Conservation (phyloP, 2,329 filamentous ascomycete genomes). For the Pseudogymnoascus sp. region DNA sequence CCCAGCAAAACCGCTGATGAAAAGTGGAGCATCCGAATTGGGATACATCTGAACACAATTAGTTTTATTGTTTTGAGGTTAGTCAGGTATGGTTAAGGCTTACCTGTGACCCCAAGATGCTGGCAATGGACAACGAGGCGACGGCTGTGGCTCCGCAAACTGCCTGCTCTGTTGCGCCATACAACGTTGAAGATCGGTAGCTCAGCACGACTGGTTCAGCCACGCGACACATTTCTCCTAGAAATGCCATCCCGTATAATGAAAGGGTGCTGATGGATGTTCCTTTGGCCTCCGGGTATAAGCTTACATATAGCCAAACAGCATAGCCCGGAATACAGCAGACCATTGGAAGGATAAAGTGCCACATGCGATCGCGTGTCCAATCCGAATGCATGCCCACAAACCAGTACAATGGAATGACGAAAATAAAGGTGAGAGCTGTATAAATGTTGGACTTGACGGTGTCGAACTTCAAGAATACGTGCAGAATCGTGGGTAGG, state of each 20-base stretch:
- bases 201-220: constrained; percentile 16
- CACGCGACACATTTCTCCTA: constrained; percentile 18
- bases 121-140: constrained; percentile 20
- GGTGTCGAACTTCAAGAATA: constrained; percentile 17
- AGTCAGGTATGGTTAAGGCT: background rate
- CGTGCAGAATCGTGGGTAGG: constrained; percentile 19
- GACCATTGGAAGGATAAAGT: constrained; percentile 19
- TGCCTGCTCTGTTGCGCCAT: constrained; percentile 21
- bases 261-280: constrained; percentile 17
- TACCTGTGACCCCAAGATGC: constrained; percentile 18
- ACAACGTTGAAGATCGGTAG: constrained; percentile 15
- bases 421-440: constrained; percentile 16
- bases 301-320: constrained; percentile 21
- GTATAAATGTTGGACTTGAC: constrained; percentile 21
- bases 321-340: constrained; percentile 21
- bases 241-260: constrained; percentile 20
- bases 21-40: constrained; percentile 10
- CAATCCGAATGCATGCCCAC: constrained; percentile 21
- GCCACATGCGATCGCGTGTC: constrained; percentile 23
- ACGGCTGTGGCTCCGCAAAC: constrained; percentile 20
- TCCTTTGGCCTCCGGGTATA: constrained; percentile 11
- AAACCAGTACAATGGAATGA: constrained; percentile 17
- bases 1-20: constrained; percentile 17
- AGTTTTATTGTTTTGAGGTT: too few species aligned
- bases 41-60: background rate